Conservation (phyloP, 2,329 filamentous ascomycete genomes). For the Xylariaceae sp. region DNA sequence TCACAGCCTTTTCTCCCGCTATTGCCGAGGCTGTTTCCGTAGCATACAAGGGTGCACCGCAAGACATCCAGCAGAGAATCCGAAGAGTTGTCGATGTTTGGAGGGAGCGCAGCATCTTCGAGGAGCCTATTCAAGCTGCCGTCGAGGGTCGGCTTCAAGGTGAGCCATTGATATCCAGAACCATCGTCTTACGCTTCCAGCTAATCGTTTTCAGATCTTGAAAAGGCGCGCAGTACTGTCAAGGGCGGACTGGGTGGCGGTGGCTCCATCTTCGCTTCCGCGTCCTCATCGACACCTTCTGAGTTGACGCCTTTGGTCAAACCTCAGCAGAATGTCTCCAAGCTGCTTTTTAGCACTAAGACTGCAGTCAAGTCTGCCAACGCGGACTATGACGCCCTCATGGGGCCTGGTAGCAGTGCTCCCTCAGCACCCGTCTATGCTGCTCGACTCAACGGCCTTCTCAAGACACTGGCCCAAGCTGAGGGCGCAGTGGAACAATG, state of each 20-base stretch:
- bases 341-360: conserved; percentile 65
- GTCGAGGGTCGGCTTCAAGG: conserved; percentile 78
- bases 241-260: conserved; percentile 48
- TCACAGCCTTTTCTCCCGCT: conserved; percentile 84
- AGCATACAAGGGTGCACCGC: conserved; percentile 86
- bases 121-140: conserved; percentile 70
- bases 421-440: conserved; percentile 89
- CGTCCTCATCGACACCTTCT: conserved; percentile 57
- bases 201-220: conserved; percentile 47
- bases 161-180: conserved; percentile 36
- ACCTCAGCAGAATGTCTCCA: conserved; percentile 69
- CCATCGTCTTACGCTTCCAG: neutral
- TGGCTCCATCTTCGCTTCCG: conserved; percentile 63
- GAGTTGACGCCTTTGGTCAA: conserved; percentile 75
- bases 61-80: conserved; percentile 84
- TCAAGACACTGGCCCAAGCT: conserved; percentile 83
- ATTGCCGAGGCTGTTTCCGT: conserved; percentile 84
- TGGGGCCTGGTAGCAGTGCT: conserved; percentile 61
- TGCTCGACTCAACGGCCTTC: conserved; percentile 80
- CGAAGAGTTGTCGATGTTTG: conserved; percentile 91
- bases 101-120: conserved; percentile 83
- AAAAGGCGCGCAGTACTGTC: conserved; percentile 53
- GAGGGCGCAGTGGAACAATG: conserved; percentile 86
- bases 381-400: conserved; percentile 79
- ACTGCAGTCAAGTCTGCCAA: conserved; percentile 67